Evolutionary conservation across 305 asterid genomes (phyloP).

Genomic region (Fraxinus greggii): DNA sequence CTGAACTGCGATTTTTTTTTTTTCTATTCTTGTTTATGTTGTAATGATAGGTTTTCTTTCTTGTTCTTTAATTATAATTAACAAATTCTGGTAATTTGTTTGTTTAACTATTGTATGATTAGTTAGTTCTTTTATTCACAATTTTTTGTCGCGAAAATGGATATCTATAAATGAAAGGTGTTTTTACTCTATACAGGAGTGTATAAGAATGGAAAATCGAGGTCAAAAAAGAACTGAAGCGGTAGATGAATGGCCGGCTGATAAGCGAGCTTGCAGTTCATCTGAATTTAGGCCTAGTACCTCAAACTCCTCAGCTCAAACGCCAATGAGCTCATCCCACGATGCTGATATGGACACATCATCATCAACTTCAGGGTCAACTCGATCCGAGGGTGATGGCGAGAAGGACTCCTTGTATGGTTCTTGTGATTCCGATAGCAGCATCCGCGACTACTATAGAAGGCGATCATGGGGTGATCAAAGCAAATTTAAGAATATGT

Average conservation of each 20-base stretch:
- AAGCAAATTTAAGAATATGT: constrained; percentile 58
- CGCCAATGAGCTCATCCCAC: constrained; percentile 46
- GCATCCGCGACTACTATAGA: constrained; percentile 58
- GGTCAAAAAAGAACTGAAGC: constrained; percentile 84
- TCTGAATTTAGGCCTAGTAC: constrained; percentile 72
- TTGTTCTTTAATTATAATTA: neutral
- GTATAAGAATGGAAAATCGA: constrained; percentile 60
- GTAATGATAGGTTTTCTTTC: neutral
- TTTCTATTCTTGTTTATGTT: neutral
- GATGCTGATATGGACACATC: constrained; percentile 78
- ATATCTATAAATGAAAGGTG: constrained; percentile 1
- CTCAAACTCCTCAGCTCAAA: constrained; percentile 58
- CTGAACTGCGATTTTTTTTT: neutral
- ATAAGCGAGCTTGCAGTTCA: constrained; percentile 88
- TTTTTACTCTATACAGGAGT: constrained; percentile 23
- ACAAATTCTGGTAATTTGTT: constrained; percentile 1
- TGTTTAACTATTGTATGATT: constrained; percentile 9
- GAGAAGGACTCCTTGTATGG: constrained; percentile 74
- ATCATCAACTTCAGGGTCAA: constrained; percentile 73
- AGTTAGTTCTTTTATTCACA: neutral
- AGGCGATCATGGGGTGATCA: constrained; percentile 56
- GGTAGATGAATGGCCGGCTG: constrained; percentile 83
- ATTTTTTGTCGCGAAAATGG: constrained; percentile 5
- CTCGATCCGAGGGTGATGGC: constrained; percentile 70
- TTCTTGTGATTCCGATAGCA: constrained; percentile 78